phyloP scores from a whole-genome alignment of 176 grass and related monocot genomes.

The Zea luxurians region DNA sequence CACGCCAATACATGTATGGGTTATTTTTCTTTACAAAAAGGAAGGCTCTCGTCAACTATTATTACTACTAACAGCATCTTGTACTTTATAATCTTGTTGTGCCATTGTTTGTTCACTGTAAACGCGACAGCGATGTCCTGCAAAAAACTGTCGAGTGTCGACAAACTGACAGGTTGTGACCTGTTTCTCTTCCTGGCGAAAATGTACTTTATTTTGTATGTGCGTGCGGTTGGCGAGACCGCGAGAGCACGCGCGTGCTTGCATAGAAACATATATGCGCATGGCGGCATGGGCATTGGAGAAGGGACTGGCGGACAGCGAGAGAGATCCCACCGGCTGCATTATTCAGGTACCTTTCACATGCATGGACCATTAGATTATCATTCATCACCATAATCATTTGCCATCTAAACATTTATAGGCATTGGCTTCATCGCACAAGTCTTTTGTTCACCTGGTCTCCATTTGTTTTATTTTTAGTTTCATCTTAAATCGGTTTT shows the following conservation, averaged over 20 bases:
- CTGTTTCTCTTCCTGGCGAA: not conserved
- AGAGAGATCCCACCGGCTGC: not conserved
- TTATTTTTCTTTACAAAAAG: not conserved
- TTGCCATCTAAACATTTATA: constrained; percentile 23
- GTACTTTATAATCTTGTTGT: not conserved
- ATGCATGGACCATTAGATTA: not conserved
- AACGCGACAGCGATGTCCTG: not conserved
- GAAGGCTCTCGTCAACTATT: not conserved
- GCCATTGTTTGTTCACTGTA: not conserved
- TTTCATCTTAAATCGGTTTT: too few species aligned
- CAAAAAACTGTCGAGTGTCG: not conserved
- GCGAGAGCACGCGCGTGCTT: not conserved
- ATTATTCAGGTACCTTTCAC: constrained; percentile 1
- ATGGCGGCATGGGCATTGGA: not conserved
- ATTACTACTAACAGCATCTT: not conserved
- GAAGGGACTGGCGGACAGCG: not conserved
- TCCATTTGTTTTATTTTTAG: too few species aligned
- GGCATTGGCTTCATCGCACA: not conserved
- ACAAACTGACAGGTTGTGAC: not conserved
- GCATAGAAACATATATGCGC: not conserved
- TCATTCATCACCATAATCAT: not conserved
- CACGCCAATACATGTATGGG: not conserved
- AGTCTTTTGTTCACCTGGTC: not conserved
- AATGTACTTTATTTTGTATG: not conserved
- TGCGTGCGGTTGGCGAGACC: not conserved